Evolutionary conservation across 192 early-diverging fungal genomes (phyloP).

Genomic region (Backusella tuberculispora): DNA sequence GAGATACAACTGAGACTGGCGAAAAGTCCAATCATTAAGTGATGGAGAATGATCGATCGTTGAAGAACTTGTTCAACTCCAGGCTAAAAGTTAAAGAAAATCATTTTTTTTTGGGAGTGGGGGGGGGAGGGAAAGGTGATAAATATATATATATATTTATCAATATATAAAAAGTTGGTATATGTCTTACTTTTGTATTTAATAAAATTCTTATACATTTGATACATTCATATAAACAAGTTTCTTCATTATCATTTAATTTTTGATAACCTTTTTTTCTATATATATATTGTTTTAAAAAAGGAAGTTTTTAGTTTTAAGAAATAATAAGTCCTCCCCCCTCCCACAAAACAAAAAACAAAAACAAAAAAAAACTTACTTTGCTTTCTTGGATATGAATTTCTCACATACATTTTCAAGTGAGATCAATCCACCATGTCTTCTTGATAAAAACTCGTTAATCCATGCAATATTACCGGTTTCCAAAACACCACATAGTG

Average conservation of each 20-base stretch:
- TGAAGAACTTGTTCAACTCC: conserved; percentile 48
- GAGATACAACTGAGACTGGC: background rate
- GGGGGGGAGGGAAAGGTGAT: too few relatives aligned
- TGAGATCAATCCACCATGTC: conserved; percentile 47
- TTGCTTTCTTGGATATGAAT: conserved; percentile 42
- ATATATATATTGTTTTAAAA: conserved; percentile 5
- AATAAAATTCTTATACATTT: conserved; percentile 50
- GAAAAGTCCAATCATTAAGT: conserved; percentile 3
- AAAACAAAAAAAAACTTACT: conserved; percentile 34
- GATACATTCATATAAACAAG: conserved; percentile 50
- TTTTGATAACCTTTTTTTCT: conserved; percentile 19
- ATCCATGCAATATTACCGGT: conserved; percentile 54
- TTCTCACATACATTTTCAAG: conserved; percentile 51
- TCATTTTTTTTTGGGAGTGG: background rate
- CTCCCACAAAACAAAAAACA: conserved; percentile 28
- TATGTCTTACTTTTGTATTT: conserved; percentile 46
- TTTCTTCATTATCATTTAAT: conserved; percentile 45
- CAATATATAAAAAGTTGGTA: too few relatives aligned
- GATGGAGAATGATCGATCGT: conserved; percentile 17
- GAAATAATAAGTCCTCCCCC: too few relatives aligned
- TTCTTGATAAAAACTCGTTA: conserved; percentile 45
- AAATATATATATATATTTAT: background rate
- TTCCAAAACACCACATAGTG: conserved; percentile 43
- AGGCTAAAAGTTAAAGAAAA: conserved; percentile 32
- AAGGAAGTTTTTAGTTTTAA: conserved; percentile 10